Percentiles rank a stretch among this genome's conserved stretches.
Conservation (phyloP, 257 asterid species). For the Forsythia viridissima region DNA sequence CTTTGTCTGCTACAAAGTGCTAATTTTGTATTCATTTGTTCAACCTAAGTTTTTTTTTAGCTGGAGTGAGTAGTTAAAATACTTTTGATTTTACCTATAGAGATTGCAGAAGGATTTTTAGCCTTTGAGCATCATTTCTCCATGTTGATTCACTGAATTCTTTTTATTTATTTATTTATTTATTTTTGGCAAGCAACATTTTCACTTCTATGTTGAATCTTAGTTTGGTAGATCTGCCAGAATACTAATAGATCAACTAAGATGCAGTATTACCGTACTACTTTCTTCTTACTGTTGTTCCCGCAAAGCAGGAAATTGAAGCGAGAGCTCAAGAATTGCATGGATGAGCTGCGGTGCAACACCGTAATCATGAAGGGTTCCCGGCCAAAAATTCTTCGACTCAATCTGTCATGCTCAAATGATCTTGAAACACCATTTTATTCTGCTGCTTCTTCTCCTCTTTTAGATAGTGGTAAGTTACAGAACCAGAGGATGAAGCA, state of each 20-base stretch:
- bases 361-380: slow-evolving; percentile 85
- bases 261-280: neutral
- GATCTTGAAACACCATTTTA: slow-evolving; percentile 55
- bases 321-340: slow-evolving; percentile 73
- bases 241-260: neutral
- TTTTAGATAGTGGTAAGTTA: slow-evolving; percentile 29
- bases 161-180: neutral
- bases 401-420: slow-evolving; percentile 58
- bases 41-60: neutral
- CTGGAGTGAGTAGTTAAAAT: neutral
- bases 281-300: slow-evolving; percentile 29
- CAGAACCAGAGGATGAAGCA: slow-evolving; percentile 49
- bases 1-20: neutral
- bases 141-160: neutral
- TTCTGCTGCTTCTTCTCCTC: slow-evolving; percentile 64
- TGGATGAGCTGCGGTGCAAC: slow-evolving; percentile 76
- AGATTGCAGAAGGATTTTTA: neutral
- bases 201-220: neutral
- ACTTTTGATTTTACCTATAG: neutral
- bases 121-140: neutral
- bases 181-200: neutral
- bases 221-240: neutral
- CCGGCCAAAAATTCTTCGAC: slow-evolving; percentile 76
- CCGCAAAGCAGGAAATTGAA: slow-evolving; percentile 64
- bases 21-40: neutral